phyloP scores from a whole-genome alignment of 2,329 filamentous ascomycete genomes.

The Penicillium olsonii region DNA sequence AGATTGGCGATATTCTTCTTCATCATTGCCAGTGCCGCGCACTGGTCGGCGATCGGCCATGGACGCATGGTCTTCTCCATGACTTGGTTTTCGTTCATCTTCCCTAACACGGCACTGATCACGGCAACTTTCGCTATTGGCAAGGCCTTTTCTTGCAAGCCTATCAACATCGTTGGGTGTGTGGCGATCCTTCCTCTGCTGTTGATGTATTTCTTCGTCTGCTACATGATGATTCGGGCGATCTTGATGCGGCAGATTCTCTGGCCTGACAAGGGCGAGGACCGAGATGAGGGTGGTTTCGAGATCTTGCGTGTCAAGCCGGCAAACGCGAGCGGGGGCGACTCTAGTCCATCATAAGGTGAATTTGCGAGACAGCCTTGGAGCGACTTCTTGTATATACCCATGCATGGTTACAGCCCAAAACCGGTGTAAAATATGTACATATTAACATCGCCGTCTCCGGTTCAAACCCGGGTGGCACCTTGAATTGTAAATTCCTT shows the following conservation, averaged over 20 bases:
- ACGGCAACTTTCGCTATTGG: slow-evolving; percentile 74
- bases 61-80: slow-evolving; percentile 73
- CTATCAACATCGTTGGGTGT: slow-evolving; percentile 68
- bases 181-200: slow-evolving; percentile 68
- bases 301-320: slow-evolving; percentile 37
- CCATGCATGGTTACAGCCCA: too few species aligned
- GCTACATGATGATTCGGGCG: slow-evolving; percentile 70
- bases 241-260: slow-evolving; percentile 67
- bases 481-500: too few species aligned
- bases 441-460: too few species aligned
- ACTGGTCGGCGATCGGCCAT: slow-evolving; percentile 66
- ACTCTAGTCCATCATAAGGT: not conserved
- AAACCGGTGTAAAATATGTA: too few species aligned
- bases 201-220: slow-evolving; percentile 68
- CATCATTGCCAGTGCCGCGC: slow-evolving; percentile 72
- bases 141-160: slow-evolving; percentile 58
- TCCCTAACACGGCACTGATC: slow-evolving; percentile 74
- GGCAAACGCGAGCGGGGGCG: slow-evolving; percentile 18
- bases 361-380: too few species aligned
- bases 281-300: slow-evolving; percentile 64
- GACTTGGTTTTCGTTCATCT: slow-evolving; percentile 83
- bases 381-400: too few species aligned
- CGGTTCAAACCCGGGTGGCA: too few species aligned
- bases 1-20: slow-evolving; percentile 82
- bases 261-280: slow-evolving; percentile 73